Evolutionary conservation across 805 yeast species (phyloP).

Genomic region (Yamadazyma philogaea): DNA sequence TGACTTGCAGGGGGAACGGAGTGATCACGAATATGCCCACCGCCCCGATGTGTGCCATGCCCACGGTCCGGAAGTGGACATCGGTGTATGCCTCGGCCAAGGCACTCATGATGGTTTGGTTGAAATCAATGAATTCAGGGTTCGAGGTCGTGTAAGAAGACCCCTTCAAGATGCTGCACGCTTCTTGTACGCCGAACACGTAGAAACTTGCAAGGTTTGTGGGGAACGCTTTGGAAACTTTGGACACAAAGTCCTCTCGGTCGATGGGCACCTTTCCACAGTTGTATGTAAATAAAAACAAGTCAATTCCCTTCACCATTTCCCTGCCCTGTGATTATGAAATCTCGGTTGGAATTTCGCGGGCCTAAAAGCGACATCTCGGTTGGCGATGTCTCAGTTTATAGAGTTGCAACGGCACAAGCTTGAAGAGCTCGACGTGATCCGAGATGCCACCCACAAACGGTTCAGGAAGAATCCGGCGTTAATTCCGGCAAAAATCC

Average conservation of each 20-base stretch:
- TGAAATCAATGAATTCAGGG: slow-evolving; percentile 32
- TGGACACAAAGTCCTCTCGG: slow-evolving; percentile 26
- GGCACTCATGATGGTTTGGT: slow-evolving; percentile 31
- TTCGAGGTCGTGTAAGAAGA: slow-evolving; percentile 40
- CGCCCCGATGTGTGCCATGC: slow-evolving; percentile 51
- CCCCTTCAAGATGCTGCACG: slow-evolving; percentile 55
- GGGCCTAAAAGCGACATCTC: slow-evolving; percentile 2
- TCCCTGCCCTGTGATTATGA: no score
- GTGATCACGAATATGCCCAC: slow-evolving; percentile 53
- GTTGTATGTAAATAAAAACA: slow-evolving; percentile 50
- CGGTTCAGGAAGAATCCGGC: slow-evolving; percentile 63
- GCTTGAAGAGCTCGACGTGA: slow-evolving; percentile 65
- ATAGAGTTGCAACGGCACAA: slow-evolving; percentile 34
- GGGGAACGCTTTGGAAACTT: slow-evolving; percentile 27
- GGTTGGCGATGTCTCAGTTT: slow-evolving; percentile 22
- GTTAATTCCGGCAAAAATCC: slow-evolving; percentile 32
- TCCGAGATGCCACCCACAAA: slow-evolving; percentile 63
- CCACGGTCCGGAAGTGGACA: slow-evolving; percentile 40
- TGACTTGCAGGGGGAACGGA: slow-evolving; percentile 35
- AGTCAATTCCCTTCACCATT: slow-evolving; percentile 8
- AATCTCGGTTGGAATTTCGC: no score
- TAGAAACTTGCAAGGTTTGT: slow-evolving; percentile 42
- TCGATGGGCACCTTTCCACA: slow-evolving; percentile 48
- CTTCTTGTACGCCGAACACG: slow-evolving; percentile 67
- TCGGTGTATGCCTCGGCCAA: slow-evolving; percentile 31